Conservation (phyloP, 495 filamentous ascomycete genomes). For the Hypoxylon fragiforme region DNA sequence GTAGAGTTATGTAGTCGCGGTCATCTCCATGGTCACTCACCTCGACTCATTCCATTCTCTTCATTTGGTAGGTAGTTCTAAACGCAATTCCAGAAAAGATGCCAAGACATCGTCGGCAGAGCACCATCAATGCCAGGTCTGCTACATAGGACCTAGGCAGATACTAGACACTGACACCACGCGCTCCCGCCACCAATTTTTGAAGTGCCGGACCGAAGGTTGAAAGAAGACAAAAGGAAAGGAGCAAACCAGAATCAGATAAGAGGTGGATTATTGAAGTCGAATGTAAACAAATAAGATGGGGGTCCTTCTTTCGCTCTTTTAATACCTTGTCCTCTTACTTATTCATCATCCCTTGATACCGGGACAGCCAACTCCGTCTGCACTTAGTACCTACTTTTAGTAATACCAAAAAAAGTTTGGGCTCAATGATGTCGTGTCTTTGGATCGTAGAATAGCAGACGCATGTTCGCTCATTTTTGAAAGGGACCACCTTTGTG, state of each 20-base stretch:
- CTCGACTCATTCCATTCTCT: slow-evolving; percentile 22
- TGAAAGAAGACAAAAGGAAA: background rate
- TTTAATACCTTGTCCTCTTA: slow-evolving; percentile 6
- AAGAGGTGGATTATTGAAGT: background rate
- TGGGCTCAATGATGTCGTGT: slow-evolving; percentile 34
- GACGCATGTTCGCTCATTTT: slow-evolving; percentile 21
- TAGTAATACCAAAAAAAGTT: slow-evolving; percentile 15
- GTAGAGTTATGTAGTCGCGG: slow-evolving; percentile 4
- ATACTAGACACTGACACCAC: background rate
- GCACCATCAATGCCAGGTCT: no score
- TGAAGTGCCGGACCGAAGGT: slow-evolving; percentile 27
- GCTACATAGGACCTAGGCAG: no score
- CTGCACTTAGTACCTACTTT: no score
- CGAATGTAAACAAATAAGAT: background rate
- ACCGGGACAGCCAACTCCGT: slow-evolving; percentile 32
- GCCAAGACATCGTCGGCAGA: slow-evolving; percentile 32
- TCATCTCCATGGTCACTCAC: slow-evolving; percentile 24
- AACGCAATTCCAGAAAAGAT: slow-evolving; percentile 15
- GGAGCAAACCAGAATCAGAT: background rate
- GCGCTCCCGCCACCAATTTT: slow-evolving; percentile 22
- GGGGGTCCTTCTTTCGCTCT: background rate
- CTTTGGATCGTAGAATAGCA: slow-evolving; percentile 23
- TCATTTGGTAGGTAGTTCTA: slow-evolving; percentile 27
- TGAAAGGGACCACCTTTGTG: slow-evolving; percentile 24
- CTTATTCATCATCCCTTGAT: slow-evolving; percentile 37